Evolutionary conservation across 441 rosid species (phyloP).

Genomic region (Corymbia citriodora): DNA sequence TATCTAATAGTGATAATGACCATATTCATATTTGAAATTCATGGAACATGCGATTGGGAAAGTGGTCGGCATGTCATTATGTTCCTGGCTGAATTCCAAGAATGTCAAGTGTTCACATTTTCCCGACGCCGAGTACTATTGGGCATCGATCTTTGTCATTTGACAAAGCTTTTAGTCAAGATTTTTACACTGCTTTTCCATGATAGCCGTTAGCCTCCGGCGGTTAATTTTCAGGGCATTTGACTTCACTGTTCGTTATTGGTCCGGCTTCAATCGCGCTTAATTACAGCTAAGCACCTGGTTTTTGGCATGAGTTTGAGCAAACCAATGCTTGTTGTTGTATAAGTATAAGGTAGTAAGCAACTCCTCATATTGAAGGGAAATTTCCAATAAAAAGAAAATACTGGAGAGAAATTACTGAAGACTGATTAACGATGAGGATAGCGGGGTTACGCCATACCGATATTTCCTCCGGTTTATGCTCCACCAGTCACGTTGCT

Average conservation of each 20-base stretch:
- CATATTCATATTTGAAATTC: background rate
- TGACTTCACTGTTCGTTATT: background rate
- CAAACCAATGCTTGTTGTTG: background rate
- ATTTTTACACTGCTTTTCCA: background rate
- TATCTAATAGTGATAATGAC: background rate
- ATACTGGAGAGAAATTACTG: background rate
- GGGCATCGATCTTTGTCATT: background rate
- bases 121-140: background rate
- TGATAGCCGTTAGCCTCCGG: background rate
- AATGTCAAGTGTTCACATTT: background rate
- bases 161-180: background rate
- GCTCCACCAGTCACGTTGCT: background rate
- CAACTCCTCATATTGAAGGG: background rate
- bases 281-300: background rate
- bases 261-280: background rate
- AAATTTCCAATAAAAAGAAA: background rate
- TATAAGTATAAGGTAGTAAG: background rate
- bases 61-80: background rate
- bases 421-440: background rate
- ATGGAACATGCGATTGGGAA: background rate
- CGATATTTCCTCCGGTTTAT: background rate
- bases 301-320: background rate
- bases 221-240: background rate
- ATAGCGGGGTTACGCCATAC: background rate
- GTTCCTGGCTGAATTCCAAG: background rate